These are phyloP conservation scores for Arthrocladium fulminans DNA, from an alignment of 2,329 filamentous ascomycete genomes.

Conservation along the genomic window DNA sequence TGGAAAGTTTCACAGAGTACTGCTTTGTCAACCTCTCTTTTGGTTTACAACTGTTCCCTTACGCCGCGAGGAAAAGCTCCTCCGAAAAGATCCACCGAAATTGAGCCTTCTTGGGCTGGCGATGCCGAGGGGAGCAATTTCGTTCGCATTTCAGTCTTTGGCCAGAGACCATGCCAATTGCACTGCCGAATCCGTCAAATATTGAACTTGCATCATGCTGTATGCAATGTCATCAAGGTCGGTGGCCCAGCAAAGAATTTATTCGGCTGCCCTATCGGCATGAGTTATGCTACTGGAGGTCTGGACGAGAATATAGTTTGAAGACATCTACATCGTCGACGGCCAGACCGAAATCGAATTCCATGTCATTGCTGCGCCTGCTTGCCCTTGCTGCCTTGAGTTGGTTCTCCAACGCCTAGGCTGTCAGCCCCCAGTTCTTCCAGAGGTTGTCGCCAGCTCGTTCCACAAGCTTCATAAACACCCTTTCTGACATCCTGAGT, in stretches of 20 bases:
- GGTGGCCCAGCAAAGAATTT: no score
- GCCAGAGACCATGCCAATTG: no score
- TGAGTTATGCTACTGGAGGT: no score
- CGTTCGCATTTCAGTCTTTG: no score
- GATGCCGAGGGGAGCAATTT: no score
- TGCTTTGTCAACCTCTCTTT: background rate
- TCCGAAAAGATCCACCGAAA: background rate
- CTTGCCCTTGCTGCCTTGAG: slow-evolving; percentile 9
- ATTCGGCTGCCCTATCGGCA: no score
- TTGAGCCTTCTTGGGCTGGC: no score
- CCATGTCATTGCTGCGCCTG: slow-evolving; percentile 6
- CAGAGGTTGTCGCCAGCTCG: slow-evolving; percentile 20
- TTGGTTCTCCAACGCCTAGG: slow-evolving; percentile 4
- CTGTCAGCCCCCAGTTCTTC: background rate
- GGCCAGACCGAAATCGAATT: background rate
- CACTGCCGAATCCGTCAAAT: no score
- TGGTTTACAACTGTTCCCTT: background rate
- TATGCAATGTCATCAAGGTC: background rate
- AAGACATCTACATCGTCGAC: no score
- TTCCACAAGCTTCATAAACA: slow-evolving; percentile 17
- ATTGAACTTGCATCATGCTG: background rate
- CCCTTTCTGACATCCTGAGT: slow-evolving; percentile 15
- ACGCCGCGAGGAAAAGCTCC: background rate
- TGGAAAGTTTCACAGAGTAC: background rate
- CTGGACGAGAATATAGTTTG: no score